Percentiles rank a stretch among this genome's conserved stretches.
These are phyloP conservation scores for Magnolia changhungtana DNA, from an alignment of 164 flowering plant species.

Conservation along the genomic window DNA sequence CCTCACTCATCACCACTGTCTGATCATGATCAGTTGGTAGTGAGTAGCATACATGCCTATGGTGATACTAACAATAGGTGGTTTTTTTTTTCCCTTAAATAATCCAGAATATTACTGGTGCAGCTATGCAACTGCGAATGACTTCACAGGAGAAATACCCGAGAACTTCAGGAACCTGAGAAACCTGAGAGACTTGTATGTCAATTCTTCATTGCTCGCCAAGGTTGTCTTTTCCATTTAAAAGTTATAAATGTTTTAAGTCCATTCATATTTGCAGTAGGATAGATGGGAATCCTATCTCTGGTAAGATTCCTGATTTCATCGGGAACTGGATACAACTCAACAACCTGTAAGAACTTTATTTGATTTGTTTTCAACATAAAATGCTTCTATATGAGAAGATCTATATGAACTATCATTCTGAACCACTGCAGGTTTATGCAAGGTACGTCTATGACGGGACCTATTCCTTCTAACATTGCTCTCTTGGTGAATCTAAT, in stretches of 20 bases:
- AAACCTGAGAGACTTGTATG: slow-evolving; percentile 55
- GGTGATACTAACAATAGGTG: neutral
- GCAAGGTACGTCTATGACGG: too few species aligned
- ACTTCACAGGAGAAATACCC: slow-evolving; percentile 52
- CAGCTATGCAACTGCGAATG: slow-evolving; percentile 39
- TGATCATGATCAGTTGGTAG: neutral
- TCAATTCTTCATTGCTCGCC: neutral
- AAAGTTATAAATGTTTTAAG: neutral
- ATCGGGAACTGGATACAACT: slow-evolving; percentile 69
- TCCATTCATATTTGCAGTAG: slow-evolving; percentile 41
- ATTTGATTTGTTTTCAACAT: neutral
- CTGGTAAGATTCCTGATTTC: slow-evolving; percentile 71
- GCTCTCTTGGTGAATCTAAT: too few species aligned
- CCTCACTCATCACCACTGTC: neutral
- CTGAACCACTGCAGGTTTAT: too few species aligned
- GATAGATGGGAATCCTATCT: slow-evolving; percentile 55
- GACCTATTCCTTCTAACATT: too few species aligned
- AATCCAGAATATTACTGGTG: neutral
- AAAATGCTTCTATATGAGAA: too few species aligned
- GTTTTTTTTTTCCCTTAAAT: neutral
- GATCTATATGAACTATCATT: too few species aligned
- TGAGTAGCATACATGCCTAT: neutral
- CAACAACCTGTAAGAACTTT: slow-evolving; percentile 41
- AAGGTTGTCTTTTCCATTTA: neutral
- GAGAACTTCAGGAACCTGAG: slow-evolving; percentile 32